Evolutionary conservation across 2,329 filamentous ascomycete genomes (phyloP).

Genomic region (Ciborinia camelliae): DNA sequence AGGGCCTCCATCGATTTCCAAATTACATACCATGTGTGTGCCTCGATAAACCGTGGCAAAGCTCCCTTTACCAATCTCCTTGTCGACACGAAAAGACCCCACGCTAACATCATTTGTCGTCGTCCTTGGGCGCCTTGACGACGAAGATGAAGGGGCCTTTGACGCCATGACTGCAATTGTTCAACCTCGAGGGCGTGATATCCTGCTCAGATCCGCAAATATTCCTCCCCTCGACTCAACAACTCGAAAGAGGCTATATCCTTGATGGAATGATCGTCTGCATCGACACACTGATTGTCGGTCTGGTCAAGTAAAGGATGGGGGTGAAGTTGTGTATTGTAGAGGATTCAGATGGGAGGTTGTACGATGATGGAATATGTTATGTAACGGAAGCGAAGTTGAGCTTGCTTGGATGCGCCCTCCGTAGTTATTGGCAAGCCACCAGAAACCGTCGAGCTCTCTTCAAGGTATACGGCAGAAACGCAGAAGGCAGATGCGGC

Average conservation of each 20-base stretch:
- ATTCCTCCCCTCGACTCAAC: slow-evolving; percentile 33
- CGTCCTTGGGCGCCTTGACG: slow-evolving; percentile 40
- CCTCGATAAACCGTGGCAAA: slow-evolving; percentile 94
- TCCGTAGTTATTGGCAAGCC: slow-evolving; percentile 3
- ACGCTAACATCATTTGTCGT: slow-evolving; percentile 53
- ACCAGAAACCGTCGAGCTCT: not conserved
- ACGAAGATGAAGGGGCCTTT: slow-evolving; percentile 41
- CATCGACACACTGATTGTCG: slow-evolving; percentile 36
- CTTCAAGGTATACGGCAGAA: not conserved
- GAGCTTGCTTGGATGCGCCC: slow-evolving; percentile 11
- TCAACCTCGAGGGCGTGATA: slow-evolving; percentile 22
- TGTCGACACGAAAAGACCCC: slow-evolving; percentile 70
- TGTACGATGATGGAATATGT: slow-evolving; percentile 8
- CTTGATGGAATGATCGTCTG: slow-evolving; percentile 38
- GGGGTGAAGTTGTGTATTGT: slow-evolving; percentile 19
- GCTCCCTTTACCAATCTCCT: slow-evolving; percentile 94
- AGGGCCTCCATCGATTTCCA: slow-evolving; percentile 1
- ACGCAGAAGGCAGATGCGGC: slow-evolving; percentile 5
- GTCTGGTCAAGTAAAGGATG: slow-evolving; percentile 1
- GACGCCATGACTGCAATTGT: slow-evolving; percentile 39
- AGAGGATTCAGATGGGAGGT: slow-evolving; percentile 11
- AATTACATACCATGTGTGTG: slow-evolving; percentile 68
- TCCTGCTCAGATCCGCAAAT: slow-evolving; percentile 21
- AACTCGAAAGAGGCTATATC: slow-evolving; percentile 38
- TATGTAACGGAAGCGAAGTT: slow-evolving; percentile 13